Conservation (phyloP, 495 filamentous ascomycete species). For the Chaetomium tenue region DNA sequence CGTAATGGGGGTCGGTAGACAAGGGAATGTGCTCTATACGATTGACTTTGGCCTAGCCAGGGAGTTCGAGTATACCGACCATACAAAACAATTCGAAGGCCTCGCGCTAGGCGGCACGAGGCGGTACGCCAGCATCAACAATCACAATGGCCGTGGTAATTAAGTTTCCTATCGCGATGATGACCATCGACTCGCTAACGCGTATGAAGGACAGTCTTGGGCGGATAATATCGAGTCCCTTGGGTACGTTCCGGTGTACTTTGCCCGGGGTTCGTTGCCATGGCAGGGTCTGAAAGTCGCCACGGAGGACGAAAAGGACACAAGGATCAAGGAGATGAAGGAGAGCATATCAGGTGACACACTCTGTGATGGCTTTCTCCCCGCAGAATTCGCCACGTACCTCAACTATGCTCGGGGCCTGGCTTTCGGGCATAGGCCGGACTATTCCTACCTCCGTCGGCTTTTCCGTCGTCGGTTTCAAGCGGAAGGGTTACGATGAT, state of each 20-base stretch:
- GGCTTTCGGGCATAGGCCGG: slow-evolving; percentile 30
- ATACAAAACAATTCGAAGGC: slow-evolving; percentile 12
- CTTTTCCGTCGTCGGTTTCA: slow-evolving; percentile 34
- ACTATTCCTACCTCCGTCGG: slow-evolving; percentile 34
- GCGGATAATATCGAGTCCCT: slow-evolving; percentile 45
- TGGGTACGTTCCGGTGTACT: slow-evolving; percentile 43
- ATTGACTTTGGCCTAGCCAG: slow-evolving; percentile 37
- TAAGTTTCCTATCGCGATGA: slow-evolving; percentile 12
- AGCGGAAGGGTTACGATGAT: slow-evolving; percentile 35
- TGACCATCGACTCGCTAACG: slow-evolving; percentile 23
- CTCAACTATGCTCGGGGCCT: slow-evolving; percentile 32
- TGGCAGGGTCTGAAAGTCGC: slow-evolving; percentile 37
- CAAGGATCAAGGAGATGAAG: slow-evolving; percentile 30
- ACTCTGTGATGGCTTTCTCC: slow-evolving; percentile 28
- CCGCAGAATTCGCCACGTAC: slow-evolving; percentile 30
- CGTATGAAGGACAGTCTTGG: slow-evolving; percentile 36
- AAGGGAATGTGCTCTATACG: slow-evolving; percentile 39
- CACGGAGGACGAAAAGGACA: slow-evolving; percentile 22
- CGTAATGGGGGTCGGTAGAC: slow-evolving; percentile 35
- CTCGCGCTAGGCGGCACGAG: slow-evolving; percentile 22
- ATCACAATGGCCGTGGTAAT: slow-evolving; percentile 36
- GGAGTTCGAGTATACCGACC: no score
- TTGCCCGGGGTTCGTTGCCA: slow-evolving; percentile 41
- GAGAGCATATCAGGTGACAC: slow-evolving; percentile 25
- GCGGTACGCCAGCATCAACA: slow-evolving; percentile 37